These are phyloP conservation scores for Rhizomucor pusillus DNA, from an alignment of 371 early-diverging fungal species.

Conservation along the genomic window DNA sequence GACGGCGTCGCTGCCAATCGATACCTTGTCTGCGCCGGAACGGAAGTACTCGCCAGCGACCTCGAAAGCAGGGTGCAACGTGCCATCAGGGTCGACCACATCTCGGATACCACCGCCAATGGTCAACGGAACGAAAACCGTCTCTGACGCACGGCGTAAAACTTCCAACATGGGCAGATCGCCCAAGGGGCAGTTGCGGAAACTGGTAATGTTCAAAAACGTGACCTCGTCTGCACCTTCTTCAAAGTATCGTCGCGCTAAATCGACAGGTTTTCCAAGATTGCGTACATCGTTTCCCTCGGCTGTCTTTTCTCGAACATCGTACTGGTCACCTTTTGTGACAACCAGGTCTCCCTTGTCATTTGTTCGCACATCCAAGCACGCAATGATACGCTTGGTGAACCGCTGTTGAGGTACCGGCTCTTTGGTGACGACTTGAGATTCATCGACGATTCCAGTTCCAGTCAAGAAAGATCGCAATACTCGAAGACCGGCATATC, in stretches of 20 bases:
- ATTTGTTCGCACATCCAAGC: conserved; percentile 95
- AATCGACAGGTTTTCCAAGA: conserved; percentile 94
- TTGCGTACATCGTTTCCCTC: conserved; percentile 86
- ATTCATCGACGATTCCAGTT: conserved; percentile 32
- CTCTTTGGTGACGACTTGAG: conserved; percentile 19
- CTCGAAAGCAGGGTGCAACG: conserved; percentile 80
- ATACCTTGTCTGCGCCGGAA: conserved; percentile 98
- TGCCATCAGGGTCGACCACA: conserved; percentile 79
- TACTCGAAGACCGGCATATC: conserved; percentile 82
- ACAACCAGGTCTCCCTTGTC: conserved; percentile 96
- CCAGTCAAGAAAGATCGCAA: conserved; percentile 78
- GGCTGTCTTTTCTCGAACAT: conserved; percentile 80
- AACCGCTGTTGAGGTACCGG: conserved; percentile 56
- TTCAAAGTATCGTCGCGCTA: conserved; percentile 88
- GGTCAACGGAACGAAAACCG: conserved; percentile 96
- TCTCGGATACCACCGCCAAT: conserved; percentile 98
- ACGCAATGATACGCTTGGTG: conserved; percentile 92
- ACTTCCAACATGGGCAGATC: conserved; percentile 97
- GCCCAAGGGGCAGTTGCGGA: conserved; percentile 85
- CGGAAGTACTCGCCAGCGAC: conserved; percentile 97
- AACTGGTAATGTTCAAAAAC: conserved; percentile 97
- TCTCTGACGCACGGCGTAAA: conserved; percentile 79
- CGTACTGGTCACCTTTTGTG: conserved; percentile 98
- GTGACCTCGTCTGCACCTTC: conserved; percentile 98
- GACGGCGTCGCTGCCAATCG: conserved; percentile 98